phyloP scores from a whole-genome alignment of 805 yeast species.

The Kuraishia borneana region DNA sequence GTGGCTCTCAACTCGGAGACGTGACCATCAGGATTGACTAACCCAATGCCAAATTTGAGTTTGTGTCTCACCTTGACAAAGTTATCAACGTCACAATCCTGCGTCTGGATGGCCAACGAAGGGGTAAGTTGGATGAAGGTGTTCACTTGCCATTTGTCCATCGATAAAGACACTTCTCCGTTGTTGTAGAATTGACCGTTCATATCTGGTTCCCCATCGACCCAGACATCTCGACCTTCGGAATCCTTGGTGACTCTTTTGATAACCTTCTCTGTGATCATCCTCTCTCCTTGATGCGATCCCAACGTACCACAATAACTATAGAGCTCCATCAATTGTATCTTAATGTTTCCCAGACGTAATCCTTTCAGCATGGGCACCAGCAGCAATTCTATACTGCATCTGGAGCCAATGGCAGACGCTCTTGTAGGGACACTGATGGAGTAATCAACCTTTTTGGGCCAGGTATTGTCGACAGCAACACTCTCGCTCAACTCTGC shows the following conservation, averaged over 20 bases:
- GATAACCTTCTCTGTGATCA: conserved; percentile 35
- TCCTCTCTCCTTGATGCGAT: conserved; percentile 52
- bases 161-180: conserved; percentile 18
- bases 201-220: conserved; percentile 17
- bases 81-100: conserved; percentile 67
- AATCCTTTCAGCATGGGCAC: conserved; percentile 80
- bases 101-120: conserved; percentile 66
- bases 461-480: conserved; percentile 94
- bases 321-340: conserved; percentile 58
- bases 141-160: conserved; percentile 68
- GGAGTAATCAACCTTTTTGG: conserved; percentile 81
- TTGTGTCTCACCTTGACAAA: conserved; percentile 82
- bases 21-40: conserved; percentile 86
- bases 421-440: conserved; percentile 83
- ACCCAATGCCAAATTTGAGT: conserved; percentile 66
- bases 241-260: conserved; percentile 30
- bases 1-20: conserved; percentile 87
- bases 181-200: conserved; percentile 27
- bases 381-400: conserved; percentile 58
- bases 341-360: conserved; percentile 59
- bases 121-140: conserved; percentile 57
- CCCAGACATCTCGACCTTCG: conserved; percentile 31
- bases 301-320: conserved; percentile 45
- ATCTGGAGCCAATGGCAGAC: conserved; percentile 75
- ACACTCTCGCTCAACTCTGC: conserved; percentile 84